A percentile compares a stretch with the other conserved stretches of the same genome.
These are phyloP conservation scores for Noccaea bulbosa DNA, from an alignment of 345 rosid genomes.

Conservation along the genomic window DNA sequence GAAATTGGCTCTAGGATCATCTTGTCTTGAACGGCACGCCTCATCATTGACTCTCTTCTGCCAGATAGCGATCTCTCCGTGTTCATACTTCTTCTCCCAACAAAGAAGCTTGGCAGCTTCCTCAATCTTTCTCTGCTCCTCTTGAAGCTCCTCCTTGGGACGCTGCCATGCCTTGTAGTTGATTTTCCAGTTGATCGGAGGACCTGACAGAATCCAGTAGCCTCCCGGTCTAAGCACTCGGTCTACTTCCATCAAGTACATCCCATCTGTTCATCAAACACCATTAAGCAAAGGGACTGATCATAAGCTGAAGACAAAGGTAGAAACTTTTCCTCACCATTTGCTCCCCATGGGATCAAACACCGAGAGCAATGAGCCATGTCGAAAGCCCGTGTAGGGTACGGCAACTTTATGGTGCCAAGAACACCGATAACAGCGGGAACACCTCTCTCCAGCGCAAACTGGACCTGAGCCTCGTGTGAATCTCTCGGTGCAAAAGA, in stretches of 20 bases:
- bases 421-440: conserved; percentile 99
- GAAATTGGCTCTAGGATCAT: conserved; percentile 65
- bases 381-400: conserved; percentile 90
- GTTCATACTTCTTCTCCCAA: conserved; percentile 93
- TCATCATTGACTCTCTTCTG: conserved; percentile 73
- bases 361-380: conserved; percentile 99
- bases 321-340: conserved; percentile 58
- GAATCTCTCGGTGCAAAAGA: conserved; percentile 99
- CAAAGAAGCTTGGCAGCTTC: conserved; percentile 86
- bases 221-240: conserved; percentile 98
- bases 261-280: conserved; percentile 65
- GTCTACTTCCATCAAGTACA: conserved; percentile 92
- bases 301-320: neutral
- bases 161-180: conserved; percentile 96
- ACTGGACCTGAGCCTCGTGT: conserved; percentile 98
- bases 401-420: conserved; percentile 90
- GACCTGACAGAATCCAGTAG: conserved; percentile 97
- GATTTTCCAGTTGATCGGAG: conserved; percentile 93
- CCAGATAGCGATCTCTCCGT: conserved; percentile 95
- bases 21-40: conserved; percentile 63
- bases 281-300: neutral
- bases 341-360: conserved; percentile 95
- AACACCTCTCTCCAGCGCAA: conserved; percentile 98
- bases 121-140: conserved; percentile 88
- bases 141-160: conserved; percentile 86